Evolutionary conservation across 805 yeast species (phyloP), one percentile per base, ranked within the genome.

Genomic region (Wickerhamiella domercqiae): DNA sequence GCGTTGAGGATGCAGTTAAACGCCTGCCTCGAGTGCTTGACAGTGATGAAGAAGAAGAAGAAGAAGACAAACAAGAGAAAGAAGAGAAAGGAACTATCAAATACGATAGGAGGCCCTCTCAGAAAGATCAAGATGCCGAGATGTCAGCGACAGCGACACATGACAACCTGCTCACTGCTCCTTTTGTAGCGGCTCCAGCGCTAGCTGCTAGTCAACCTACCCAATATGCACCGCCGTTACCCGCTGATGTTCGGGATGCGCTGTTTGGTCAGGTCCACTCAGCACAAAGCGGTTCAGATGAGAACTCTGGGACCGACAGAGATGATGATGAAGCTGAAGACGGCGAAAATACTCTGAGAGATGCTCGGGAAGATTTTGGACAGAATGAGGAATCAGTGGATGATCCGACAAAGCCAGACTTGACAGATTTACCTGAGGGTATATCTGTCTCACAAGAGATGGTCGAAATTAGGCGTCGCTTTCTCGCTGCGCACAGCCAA

Each of bases 401-500:
- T 9, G 26, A 13, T 13, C 26, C 26, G 9, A 3, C 4, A 3
- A 18, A 24, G 33, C 44, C 44, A 5, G 45, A 44, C 13, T 19
- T 39, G n/a, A 17, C 39, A 9, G 40, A 37, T 20, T 21, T 41
- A 9, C 28, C 18, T 16, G n/a, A 20, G 5, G 33, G 33, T 17
- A 15, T 35, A n/a, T n/a, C 46, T 13, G 24, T 31, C 9, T 41
- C 47, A 4, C 44, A 45, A 37, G 44, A 39, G 6, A 24, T 43
- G 39, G 36, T 36, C 17, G 49, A 44, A 34, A 38, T 45, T 2
- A 40, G 45, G 13, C 22, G 22, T 11, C 36, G 45, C 16, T 39
- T 28, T 30, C 38, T 33, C 3, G 32, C 26, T 3, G 38, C 40
- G 14, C 41, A 35, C 21, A 24, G 13, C 11, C 38, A 32, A n/a